Evolutionary conservation across 495 filamentous ascomycete genomes (phyloP).

Genomic region (Saxophila tyrrhenica): DNA sequence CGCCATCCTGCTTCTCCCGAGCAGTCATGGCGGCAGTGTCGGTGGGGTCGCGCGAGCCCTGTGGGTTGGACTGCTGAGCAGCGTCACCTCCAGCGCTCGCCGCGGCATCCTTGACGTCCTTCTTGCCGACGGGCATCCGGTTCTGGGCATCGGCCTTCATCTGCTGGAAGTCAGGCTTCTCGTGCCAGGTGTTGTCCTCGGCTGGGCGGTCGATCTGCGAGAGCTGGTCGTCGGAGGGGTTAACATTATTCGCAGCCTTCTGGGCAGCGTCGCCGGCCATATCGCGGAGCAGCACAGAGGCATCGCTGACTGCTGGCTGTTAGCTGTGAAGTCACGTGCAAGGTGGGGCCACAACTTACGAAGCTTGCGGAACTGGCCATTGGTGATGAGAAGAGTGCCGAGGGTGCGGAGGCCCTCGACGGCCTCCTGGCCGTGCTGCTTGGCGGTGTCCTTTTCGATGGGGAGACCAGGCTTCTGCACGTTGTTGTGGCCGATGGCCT

Average conservation of each 20-base stretch:
- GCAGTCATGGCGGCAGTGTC: conserved; percentile 32
- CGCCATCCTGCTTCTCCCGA: conserved; percentile 37
- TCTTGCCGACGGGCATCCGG: conserved; percentile 40
- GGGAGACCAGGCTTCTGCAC: conserved; percentile 51
- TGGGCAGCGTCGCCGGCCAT: conserved; percentile 81
- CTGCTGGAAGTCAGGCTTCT: conserved; percentile 66
- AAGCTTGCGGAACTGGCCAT: conserved; percentile 93
- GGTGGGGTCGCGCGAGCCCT: conserved; percentile 40
- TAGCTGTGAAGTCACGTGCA: conserved; percentile 18
- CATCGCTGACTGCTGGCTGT: conserved; percentile 61
- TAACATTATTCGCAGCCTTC: conserved; percentile 66
- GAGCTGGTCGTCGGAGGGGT: conserved; percentile 69
- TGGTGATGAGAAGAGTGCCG: conserved; percentile 82
- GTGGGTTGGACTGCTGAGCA: conserved; percentile 40
- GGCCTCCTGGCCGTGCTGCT: conserved; percentile 70
- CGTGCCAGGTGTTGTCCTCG: conserved; percentile 87
- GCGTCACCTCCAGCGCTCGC: conserved; percentile 44
- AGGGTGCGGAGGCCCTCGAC: conserved; percentile 80
- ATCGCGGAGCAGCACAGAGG: conserved; percentile 69
- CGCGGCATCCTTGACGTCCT: conserved; percentile 34
- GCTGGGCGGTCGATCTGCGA: conserved; percentile 70
- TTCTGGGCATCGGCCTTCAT: conserved; percentile 45
- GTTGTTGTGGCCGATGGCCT: conserved; percentile 49
- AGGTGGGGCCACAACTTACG: conserved; percentile 41
- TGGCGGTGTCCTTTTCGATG: conserved; percentile 59